These are phyloP conservation scores for Oldenlandia corymbosa DNA, from an alignment of 257 asterid genomes.

Conservation along the genomic window DNA sequence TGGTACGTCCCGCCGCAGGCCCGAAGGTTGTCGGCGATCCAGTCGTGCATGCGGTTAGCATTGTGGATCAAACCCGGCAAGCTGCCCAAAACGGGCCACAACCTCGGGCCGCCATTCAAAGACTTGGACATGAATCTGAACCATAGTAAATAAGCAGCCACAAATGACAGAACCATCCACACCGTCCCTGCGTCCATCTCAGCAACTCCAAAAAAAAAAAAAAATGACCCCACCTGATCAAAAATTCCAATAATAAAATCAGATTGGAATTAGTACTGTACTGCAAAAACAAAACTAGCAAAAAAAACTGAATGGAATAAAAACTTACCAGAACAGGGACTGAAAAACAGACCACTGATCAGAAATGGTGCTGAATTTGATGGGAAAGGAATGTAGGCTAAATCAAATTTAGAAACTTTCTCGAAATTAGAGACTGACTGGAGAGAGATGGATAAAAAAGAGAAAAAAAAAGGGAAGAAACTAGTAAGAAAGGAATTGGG, in stretches of 20 bases:
- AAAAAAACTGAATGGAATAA: too few relatives aligned
- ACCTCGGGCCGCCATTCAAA: constrained; percentile 43
- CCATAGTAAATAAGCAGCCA: constrained; percentile 41
- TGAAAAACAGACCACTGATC: not conserved
- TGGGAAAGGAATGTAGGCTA: not conserved
- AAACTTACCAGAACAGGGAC: constrained; percentile 5
- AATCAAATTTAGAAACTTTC: too few relatives aligned
- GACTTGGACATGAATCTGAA: constrained; percentile 36
- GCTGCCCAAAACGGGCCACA: constrained; percentile 59
- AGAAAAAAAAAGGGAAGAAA: not conserved
- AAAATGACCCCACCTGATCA: constrained; percentile 5
- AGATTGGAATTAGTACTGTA: not conserved
- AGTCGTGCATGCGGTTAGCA: constrained; percentile 43
- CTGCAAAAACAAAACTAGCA: not conserved
- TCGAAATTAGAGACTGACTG: too few relatives aligned
- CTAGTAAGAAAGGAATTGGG: too few relatives aligned
- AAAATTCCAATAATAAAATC: not conserved
- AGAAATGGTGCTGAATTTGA: constrained; percentile 2
- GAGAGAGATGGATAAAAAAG: too few relatives aligned
- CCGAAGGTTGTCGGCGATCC: constrained; percentile 58
- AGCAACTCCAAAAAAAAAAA: too few relatives aligned
- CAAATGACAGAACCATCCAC: constrained; percentile 29
- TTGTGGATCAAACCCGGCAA: constrained; percentile 48
- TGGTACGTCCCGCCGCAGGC: constrained; percentile 56
- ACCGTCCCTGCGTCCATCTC: constrained; percentile 40